Evolutionary conservation across 73 alveolate genomes (phyloP).

Genomic region (Tetrahymena malaccensis): DNA sequence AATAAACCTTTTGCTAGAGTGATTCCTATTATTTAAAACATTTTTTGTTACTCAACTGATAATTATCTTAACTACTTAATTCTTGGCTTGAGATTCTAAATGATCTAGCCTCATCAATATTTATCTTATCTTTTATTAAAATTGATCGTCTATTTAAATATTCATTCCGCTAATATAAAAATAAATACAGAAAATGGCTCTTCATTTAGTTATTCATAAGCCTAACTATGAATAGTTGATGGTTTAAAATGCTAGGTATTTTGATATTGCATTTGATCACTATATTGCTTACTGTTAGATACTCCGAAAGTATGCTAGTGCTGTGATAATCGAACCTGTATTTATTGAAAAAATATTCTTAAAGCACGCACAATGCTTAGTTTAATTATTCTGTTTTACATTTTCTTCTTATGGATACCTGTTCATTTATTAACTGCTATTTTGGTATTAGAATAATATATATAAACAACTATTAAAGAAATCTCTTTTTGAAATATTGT

Average conservation of each 20-base stretch:
- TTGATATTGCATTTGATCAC: not conserved
- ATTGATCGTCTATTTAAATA: not conserved
- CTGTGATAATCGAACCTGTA: not conserved
- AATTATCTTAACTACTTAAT: not conserved
- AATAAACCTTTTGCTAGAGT: not conserved
- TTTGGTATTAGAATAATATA: not conserved
- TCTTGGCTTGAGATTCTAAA: not conserved
- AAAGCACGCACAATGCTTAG: too few relatives aligned
- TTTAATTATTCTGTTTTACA: not conserved
- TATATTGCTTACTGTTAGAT: not conserved
- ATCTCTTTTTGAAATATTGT: too few relatives aligned
- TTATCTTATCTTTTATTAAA: not conserved
- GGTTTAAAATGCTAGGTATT: not conserved
- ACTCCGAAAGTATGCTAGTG: not conserved
- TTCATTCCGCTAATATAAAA: not conserved
- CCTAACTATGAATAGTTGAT: not conserved
- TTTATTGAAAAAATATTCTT: not conserved
- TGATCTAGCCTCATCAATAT: not conserved
- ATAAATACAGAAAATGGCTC: not conserved
- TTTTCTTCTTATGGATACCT: not conserved
- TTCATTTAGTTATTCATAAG: not conserved
- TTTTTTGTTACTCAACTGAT: not conserved
- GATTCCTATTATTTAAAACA: not conserved
- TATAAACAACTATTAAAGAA: not conserved
- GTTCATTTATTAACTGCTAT: not conserved